Evolutionary conservation across 768 basidiomycete genomes (phyloP), one percentile per base, ranked within the genome.

Genomic region (Zangia roseola): DNA sequence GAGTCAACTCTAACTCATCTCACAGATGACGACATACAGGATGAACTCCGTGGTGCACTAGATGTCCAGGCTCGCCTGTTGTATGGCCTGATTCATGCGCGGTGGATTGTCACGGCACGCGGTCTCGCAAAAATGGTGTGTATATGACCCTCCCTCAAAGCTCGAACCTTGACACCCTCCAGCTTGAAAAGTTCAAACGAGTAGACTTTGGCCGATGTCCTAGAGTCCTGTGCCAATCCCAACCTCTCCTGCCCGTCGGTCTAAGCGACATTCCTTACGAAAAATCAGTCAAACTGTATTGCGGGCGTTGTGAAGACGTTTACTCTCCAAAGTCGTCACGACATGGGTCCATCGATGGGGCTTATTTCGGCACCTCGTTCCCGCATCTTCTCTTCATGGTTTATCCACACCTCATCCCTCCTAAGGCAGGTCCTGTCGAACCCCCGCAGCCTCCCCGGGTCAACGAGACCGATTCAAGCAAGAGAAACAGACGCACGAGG

Each of bases 201-300:
- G 94, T 91, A 46, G 97, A 99, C 68, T 99, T 99, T 60, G 95
- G 97, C 23, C 89, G 97, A 40, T 99, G 97, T 71, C 97, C 97
- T 4, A 91, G 97, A 54, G 97, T 98, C 21, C 81, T 95, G 58
- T 98, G 97, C 75, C 88, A 92, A 64, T 80, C 82, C 6, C 97
- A 98, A 65, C 87, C 94, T 14, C 89, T 99, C 54, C 88, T 98
- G 26, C 97, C 97, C 14, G 91, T 98, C 54, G 97, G 97, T 16
- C 84, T 98, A 24, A 94, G 91, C 52, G 97, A 99, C 69, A 79
- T 93, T n/a, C 90, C 97, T 0, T 98, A 97, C 69, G 91, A 97
- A 67, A 99, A 98, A 72, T 94, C 93, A 25, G 95, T 98, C 66
- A 99, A 99, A 68, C 87, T 99, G 42, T 97, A 94, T 72, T 99